phyloP scores from a whole-genome alignment of 1,284 basidiomycete species.

The Leccinum fuscescens region DNA sequence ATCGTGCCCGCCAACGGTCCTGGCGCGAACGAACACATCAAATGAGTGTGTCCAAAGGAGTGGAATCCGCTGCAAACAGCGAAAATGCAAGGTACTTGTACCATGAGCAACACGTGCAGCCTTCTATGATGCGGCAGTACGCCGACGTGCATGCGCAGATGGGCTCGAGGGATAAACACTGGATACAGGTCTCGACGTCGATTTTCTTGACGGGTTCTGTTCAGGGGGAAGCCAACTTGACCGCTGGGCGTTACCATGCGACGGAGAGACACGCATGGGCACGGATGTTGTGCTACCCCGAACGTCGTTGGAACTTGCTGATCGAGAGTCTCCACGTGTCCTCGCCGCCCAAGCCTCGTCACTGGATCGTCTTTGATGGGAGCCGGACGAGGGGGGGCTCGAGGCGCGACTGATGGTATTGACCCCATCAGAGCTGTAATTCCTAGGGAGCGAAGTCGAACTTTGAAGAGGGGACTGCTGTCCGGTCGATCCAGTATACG shows the following conservation, averaged over 20 bases:
- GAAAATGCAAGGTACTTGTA: conserved; percentile 10
- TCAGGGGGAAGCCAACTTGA: conserved; percentile 28
- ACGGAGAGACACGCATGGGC: conserved; percentile 6
- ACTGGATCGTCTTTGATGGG: conserved; percentile 32
- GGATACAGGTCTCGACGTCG: conserved; percentile 20
- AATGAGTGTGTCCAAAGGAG: conserved; percentile 31
- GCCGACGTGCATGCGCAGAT: conserved; percentile 18
- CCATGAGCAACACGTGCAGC: background rate
- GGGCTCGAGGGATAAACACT: conserved; percentile 15
- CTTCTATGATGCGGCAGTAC: conserved; percentile 25
- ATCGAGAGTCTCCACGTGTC: conserved; percentile 11
- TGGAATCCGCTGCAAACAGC: conserved; percentile 10
- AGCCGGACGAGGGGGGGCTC: conserved; percentile 18
- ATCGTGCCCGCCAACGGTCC: no score
- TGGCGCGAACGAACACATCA: conserved; percentile 15
- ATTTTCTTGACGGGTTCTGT: conserved; percentile 10
- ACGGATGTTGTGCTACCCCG: conserved; percentile 12
- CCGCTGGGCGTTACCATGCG: conserved; percentile 17
- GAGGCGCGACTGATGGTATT: conserved; percentile 20
- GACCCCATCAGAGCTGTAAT: conserved; percentile 26
- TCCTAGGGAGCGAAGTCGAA: conserved; percentile 18
- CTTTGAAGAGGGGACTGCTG: conserved; percentile 26
- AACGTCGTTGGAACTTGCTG: conserved; percentile 20
- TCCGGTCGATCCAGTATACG: conserved; percentile 20
- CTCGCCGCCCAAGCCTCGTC: conserved; percentile 26